Evolutionary conservation across 768 basidiomycete species (phyloP), one percentile per base, ranked within the genome.

Genomic region (Naganishia friedmannii): DNA sequence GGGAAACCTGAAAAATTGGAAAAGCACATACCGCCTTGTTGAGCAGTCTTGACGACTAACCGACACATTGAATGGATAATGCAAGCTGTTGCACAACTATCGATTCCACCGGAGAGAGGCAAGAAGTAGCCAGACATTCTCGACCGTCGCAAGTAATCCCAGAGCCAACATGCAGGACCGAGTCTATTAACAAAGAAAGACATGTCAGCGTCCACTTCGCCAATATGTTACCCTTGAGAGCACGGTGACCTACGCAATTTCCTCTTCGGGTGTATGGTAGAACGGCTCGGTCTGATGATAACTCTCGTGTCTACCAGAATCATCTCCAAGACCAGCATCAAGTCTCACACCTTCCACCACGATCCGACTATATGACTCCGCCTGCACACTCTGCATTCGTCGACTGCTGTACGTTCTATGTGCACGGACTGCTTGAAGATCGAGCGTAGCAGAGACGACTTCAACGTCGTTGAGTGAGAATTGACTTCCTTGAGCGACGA

Each of bases 161-260:
- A 99, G n/a, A 99, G 84, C 96, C 96, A 99, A 78, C 96, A 98
- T 19, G 95, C 96, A 8, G 96, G 96, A 5, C 96, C 96, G 2
- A 98, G 83, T 2, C 95, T 97, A 72, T 55, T 13, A 21, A 65
- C 7, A 48, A 67, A 19, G 48, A 65, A 8, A 53, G 21, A 12
- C 9, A 28, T 23, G n/a, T 55, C 26, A 65, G 70, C 31, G 17
- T 39, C 26, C 42, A 2, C 5, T 17, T 63, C n/a, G 53, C 46
- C 48, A 0, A n/a, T 45, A 46, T 21, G 31, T 2, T 0, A 13
- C 15, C 5, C 15, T 42, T 42, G 42, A 42, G 15, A 42, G 2
- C 42, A 17, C 42, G 15, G 42, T 5, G 8, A 85, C 92, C 74
- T 77, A 96, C 96, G 96, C 95, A 69, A 98, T 96, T 82, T 98